A percentile compares a stretch with the other conserved stretches of the same genome.
These are phyloP conservation scores for Boletus edulis DNA, from an alignment of 768 basidiomycete genomes.

Conservation along the genomic window DNA sequence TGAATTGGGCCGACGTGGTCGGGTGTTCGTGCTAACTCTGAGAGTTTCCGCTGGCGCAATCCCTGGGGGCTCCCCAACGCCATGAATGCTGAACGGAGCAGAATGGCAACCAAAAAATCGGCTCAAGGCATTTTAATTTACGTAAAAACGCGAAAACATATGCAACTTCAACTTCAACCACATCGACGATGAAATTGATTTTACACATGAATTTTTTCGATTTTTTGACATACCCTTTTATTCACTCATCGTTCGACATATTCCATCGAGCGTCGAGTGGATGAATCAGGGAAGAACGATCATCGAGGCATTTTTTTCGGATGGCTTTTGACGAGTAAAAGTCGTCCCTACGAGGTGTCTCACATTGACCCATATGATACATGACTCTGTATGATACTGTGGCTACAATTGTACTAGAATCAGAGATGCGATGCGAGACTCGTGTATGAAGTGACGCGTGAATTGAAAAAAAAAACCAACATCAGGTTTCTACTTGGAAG, in stretches of 20 bases:
- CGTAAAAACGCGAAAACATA: constrained; percentile 8
- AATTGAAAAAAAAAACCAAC: too few species aligned
- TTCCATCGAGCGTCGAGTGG: constrained; percentile 48
- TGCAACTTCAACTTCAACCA: not conserved
- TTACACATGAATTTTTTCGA: not conserved
- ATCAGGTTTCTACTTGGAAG: too few species aligned
- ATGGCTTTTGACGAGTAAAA: constrained; percentile 36
- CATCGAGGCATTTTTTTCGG: constrained; percentile 54
- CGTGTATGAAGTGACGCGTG: not conserved
- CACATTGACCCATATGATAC: constrained; percentile 32
- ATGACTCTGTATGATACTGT: constrained; percentile 6
- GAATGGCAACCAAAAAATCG: not conserved
- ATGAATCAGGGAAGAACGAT: constrained; percentile 46
- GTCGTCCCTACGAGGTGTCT: constrained; percentile 65
- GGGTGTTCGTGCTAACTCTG: not conserved
- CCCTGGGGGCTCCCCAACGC: constrained; percentile 15
- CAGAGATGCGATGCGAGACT: not conserved
- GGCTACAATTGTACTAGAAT: constrained; percentile 1
- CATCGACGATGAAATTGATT: not conserved
- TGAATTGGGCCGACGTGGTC: not conserved
- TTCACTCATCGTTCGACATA: constrained; percentile 47
- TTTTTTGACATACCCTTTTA: constrained; percentile 30
- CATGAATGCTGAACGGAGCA: constrained; percentile 14
- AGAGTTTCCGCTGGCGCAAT: constrained; percentile 23
- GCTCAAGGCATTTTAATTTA: constrained; percentile 1